Evolutionary conservation across 805 yeast species (phyloP).

Genomic region (Saccharomyces paradoxus): DNA sequence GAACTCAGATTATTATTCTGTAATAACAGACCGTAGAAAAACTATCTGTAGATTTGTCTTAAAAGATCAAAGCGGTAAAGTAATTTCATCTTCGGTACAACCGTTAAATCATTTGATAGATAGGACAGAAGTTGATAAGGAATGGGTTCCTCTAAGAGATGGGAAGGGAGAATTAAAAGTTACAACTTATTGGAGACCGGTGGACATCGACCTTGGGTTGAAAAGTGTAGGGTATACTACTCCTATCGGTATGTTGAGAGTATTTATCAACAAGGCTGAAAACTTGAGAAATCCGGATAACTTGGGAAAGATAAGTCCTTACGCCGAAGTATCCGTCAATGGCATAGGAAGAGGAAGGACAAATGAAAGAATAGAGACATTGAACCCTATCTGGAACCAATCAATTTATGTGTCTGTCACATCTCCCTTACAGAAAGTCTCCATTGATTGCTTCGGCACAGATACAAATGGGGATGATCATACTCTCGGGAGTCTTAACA

Average conservation of each 20-base stretch:
- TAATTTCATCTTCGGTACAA: slow-evolving; percentile 50
- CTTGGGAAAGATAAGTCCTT: slow-evolving; percentile 83
- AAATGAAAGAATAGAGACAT: slow-evolving; percentile 49
- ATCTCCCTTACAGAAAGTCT: slow-evolving; percentile 65
- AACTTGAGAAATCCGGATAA: slow-evolving; percentile 72
- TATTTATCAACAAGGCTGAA: slow-evolving; percentile 57
- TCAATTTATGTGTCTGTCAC: slow-evolving; percentile 68
- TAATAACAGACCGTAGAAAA: slow-evolving; percentile 59
- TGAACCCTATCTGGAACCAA: slow-evolving; percentile 76
- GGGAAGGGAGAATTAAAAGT: slow-evolving; percentile 66
- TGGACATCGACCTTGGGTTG: slow-evolving; percentile 50
- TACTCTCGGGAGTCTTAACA: slow-evolving; percentile 69
- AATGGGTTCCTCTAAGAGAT: slow-evolving; percentile 63
- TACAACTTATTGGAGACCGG: slow-evolving; percentile 73
- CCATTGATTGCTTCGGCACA: slow-evolving; percentile 82
- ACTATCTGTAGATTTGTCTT: slow-evolving; percentile 56
- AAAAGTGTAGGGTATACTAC: slow-evolving; percentile 71
- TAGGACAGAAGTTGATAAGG: slow-evolving; percentile 64
- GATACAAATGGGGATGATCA: slow-evolving; percentile 65
- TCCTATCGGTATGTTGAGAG: slow-evolving; percentile 82
- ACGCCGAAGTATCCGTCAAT: slow-evolving; percentile 64
- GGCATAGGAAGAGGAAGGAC: slow-evolving; percentile 70
- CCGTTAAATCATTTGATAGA: slow-evolving; percentile 56
- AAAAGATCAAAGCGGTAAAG: slow-evolving; percentile 48
- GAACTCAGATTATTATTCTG: slow-evolving; percentile 51